Conservation (phyloP, 2,329 filamentous ascomycete species). For the Curvularia hawaiiensis region DNA sequence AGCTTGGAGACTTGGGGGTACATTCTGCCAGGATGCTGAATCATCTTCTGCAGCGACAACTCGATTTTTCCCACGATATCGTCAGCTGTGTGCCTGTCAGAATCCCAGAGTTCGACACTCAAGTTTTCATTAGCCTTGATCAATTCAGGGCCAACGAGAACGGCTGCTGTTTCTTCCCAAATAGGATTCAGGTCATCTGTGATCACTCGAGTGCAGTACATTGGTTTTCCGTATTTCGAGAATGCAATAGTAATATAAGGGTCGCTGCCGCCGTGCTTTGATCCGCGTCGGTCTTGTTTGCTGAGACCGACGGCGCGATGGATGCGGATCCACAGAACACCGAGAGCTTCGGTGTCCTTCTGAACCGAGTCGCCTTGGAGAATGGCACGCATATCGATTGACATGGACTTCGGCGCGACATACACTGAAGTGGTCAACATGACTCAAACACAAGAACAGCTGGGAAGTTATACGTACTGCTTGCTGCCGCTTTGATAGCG, state of each 20-base stretch:
- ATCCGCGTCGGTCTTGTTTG: conserved; percentile 87
- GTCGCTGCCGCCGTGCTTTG: conserved; percentile 85
- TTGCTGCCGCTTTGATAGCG: conserved; percentile 83
- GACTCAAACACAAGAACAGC: too few relatives aligned
- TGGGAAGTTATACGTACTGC: conserved; percentile 42
- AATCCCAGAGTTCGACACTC: conserved; percentile 95
- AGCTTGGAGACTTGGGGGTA: conserved; percentile 86
- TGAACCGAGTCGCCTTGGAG: conserved; percentile 89
- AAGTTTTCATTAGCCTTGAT: conserved; percentile 94
- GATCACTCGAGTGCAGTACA: conserved; percentile 96
- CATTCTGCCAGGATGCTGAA: conserved; percentile 92
- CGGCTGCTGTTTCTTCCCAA: conserved; percentile 85
- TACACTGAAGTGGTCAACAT: conserved; percentile 64
- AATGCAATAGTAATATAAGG: conserved; percentile 95
- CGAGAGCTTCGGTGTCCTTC: conserved; percentile 85
- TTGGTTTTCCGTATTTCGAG: conserved; percentile 96
- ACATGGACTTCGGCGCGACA: conserved; percentile 93
- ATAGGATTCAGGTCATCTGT: conserved; percentile 92
- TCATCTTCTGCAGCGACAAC: conserved; percentile 91
- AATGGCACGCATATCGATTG: conserved; percentile 87
- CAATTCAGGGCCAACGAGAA: conserved; percentile 85
- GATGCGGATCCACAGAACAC: conserved; percentile 90
- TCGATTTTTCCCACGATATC: conserved; percentile 96
- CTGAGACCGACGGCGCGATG: conserved; percentile 85
- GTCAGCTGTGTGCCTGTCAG: conserved; percentile 87